Evolutionary conservation across 345 rosid genomes (phyloP).

Genomic region (Geranium brycei): DNA sequence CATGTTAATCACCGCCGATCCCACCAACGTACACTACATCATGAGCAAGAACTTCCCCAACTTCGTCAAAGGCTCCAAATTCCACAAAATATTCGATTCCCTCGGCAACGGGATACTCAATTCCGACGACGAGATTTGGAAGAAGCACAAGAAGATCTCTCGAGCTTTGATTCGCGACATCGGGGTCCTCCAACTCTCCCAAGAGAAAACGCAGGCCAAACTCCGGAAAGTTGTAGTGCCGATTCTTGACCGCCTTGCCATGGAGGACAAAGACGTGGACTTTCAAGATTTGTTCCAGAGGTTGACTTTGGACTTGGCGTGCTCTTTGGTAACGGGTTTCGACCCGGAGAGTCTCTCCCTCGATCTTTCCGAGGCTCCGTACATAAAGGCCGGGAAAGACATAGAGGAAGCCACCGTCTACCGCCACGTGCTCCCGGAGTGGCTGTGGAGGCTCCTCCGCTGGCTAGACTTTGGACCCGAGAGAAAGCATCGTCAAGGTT

Average conservation of each 20-base stretch:
- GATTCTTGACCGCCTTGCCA: conserved; percentile 24
- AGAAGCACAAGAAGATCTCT: conserved; percentile 30
- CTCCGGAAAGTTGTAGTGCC: conserved; percentile 28
- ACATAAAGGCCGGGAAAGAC: conserved; percentile 21
- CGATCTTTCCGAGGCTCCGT: conserved; percentile 18
- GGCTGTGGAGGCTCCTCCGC: conserved; percentile 33
- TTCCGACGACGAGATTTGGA: conserved; percentile 34
- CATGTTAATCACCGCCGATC: conserved; percentile 28
- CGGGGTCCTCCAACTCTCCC: conserved; percentile 12
- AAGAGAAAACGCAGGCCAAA: conserved; percentile 14
- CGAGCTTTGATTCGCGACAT: conserved; percentile 18
- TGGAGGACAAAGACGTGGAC: conserved; percentile 18
- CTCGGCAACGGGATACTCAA: conserved; percentile 52
- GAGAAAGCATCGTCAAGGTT: conserved; percentile 21
- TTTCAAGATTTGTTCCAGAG: conserved; percentile 34
- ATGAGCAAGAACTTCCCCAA: conserved; percentile 41
- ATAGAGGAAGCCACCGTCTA: conserved; percentile 28
- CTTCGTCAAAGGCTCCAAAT: conserved; percentile 37
- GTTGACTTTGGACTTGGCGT: conserved; percentile 30
- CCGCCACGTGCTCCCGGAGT: conserved; percentile 27
- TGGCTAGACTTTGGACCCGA: conserved; percentile 29
- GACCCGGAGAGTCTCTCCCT: conserved; percentile 27
- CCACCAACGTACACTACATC: conserved; percentile 38
- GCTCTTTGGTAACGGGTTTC: conserved; percentile 24
- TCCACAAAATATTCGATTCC: conserved; percentile 30